Conservation (phyloP, 495 filamentous ascomycete genomes). For the Talaromyces ruber region DNA sequence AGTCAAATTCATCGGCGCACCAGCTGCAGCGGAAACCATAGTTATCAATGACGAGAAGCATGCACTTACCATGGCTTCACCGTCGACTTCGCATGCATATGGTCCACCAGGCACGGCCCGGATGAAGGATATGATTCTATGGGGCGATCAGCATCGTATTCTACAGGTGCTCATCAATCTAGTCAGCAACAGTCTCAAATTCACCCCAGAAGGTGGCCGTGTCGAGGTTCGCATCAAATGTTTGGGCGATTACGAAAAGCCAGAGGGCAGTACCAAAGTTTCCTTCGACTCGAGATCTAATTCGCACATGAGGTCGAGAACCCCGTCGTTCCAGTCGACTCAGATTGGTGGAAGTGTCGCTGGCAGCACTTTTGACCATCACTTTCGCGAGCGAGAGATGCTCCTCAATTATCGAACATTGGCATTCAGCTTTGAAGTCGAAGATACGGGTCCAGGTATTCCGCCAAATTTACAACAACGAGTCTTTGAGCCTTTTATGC, state of each 20-base stretch:
- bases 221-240: slow-evolving; percentile 70
- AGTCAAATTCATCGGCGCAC: slow-evolving; percentile 55
- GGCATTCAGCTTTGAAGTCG: slow-evolving; percentile 77
- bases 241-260: slow-evolving; percentile 28
- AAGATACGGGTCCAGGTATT: slow-evolving; percentile 89
- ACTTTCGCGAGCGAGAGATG: slow-evolving; percentile 1
- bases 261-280: slow-evolving; percentile 9
- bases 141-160: slow-evolving; percentile 87
- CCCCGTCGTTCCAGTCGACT: slow-evolving; percentile 5
- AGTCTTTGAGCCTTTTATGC: slow-evolving; percentile 92
- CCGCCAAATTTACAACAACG: slow-evolving; percentile 62
- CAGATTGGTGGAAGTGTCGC: neutral
- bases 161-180: slow-evolving; percentile 88
- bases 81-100: slow-evolving; percentile 22
- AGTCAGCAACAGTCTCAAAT: slow-evolving; percentile 87
- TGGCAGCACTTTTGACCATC: slow-evolving; percentile 2
- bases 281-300: slow-evolving; percentile 6
- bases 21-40: slow-evolving; percentile 29
- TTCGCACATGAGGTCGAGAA: slow-evolving; percentile 8
- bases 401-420: slow-evolving; percentile 42
- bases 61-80: slow-evolving; percentile 7
- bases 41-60: slow-evolving; percentile 21
- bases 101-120: slow-evolving; percentile 54
- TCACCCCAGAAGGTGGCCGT: slow-evolving; percentile 70
- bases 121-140: slow-evolving; percentile 67